Conservation (phyloP, 2,329 filamentous ascomycete species). For the Tolypocladium amazonense region DNA sequence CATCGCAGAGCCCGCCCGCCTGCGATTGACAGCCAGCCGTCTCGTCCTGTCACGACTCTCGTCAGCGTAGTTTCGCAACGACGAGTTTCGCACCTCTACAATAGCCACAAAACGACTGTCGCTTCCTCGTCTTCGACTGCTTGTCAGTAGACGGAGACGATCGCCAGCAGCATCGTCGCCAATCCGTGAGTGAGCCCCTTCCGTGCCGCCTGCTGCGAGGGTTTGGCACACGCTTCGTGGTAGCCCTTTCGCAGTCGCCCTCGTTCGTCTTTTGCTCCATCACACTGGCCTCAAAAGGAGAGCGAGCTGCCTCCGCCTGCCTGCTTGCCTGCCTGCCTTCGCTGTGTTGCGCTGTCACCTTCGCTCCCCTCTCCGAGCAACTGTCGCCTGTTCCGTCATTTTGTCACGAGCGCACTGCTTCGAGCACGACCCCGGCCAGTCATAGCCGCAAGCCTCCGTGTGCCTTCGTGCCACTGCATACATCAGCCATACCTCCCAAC, state of each 20-base stretch:
- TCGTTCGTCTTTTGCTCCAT: background rate
- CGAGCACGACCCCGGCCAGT: background rate
- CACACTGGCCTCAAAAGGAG: background rate
- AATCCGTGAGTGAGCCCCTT: slow-evolving; percentile 1
- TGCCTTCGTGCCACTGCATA: background rate
- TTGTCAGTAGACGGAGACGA: background rate
- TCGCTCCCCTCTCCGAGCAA: background rate
- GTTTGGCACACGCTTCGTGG: background rate
- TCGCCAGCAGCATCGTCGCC: background rate
- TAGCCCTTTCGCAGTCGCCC: background rate
- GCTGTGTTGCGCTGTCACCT: background rate
- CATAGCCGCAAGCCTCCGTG: background rate
- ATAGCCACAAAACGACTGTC: background rate
- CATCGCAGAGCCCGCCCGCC: background rate
- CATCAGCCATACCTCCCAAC: slow-evolving; percentile 1
- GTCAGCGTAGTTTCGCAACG: background rate
- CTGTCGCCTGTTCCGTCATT: background rate
- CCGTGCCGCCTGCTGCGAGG: background rate
- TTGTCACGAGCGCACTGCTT: slow-evolving; percentile 1
- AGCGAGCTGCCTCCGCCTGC: background rate
- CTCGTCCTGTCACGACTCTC: background rate
- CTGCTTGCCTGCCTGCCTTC: background rate
- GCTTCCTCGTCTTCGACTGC: background rate
- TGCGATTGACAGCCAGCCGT: background rate
- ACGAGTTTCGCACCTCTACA: background rate